Base-by-base conservation (phyloP, 1,284 basidiomycete species). In the Naganishia liquefaciens region DNA sequence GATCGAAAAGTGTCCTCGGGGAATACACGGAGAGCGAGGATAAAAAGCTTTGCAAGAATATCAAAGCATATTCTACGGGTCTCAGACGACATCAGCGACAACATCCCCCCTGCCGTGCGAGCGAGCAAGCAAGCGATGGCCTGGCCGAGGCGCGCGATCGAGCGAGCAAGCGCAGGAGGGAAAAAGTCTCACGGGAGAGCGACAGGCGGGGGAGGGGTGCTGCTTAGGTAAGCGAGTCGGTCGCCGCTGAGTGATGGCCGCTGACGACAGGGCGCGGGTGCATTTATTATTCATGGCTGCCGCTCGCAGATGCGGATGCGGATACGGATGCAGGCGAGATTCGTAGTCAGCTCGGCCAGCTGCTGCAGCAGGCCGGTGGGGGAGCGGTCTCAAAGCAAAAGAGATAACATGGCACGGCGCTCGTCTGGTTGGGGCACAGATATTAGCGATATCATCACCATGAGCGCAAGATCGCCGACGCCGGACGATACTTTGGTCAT, bases 61-160 rank as follows among this genome's bases (percentile, higher is more conserved):
- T 60, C 44, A 47, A 60, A 39, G 55, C 46, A 60, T 60, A n/a
- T 60, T 60, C 55, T 60, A 60, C 55, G 43, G 21, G 37, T 50
- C 55, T 43, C 55, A 60, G 25, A 11, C 55, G 40, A 50, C 55
- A 47, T 60, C 55, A 60, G 55, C 55, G 49, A 58, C 28, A 58
- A 58, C 42, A 60, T 37, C 17, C n/a, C n/a, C n/a, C n/a, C n/a
- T n/a, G n/a, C n/a, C n/a, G n/a, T n/a, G n/a, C n/a, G n/a, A n/a
- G n/a, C n/a, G n/a, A n/a, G 55, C 21, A 21, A 21, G 33, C 33
- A 21, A 21, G 21, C 47, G 43, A 19, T 19, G 43, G 43, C n/a
- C 11, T 33, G 28, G 15, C 51, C 27, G 37, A 60, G 50, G 55
- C 55, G 55, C 55, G n/a, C 21, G 13, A n/a, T n/a, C 33, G 33